Percentiles rank a stretch among this genome's conserved stretches.
Conservation (phyloP, 1,284 basidiomycete genomes). For the Hemileia vastatrix region DNA sequence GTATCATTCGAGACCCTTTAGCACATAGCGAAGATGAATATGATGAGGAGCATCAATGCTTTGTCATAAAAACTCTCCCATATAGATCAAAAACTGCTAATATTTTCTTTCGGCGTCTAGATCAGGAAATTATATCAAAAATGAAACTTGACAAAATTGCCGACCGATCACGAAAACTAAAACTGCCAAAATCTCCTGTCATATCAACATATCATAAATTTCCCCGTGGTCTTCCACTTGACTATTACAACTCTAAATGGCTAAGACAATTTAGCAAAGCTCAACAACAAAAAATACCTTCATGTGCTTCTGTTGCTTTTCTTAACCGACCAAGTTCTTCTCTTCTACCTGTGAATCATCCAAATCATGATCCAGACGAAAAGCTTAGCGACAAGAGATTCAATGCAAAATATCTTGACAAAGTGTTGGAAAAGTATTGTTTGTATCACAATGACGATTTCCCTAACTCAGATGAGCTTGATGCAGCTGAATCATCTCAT, state of each 20-base stretch:
- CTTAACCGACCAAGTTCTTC: neutral
- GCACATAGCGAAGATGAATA: too few species aligned
- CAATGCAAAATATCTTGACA: constrained; percentile 9
- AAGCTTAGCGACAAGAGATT: constrained; percentile 1
- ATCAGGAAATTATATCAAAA: too few species aligned
- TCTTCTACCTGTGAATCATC: neutral
- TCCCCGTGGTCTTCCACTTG: constrained; percentile 5
- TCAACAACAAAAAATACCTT: neutral
- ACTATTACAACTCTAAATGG: constrained; percentile 7
- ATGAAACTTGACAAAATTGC: too few species aligned
- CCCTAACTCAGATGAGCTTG: neutral
- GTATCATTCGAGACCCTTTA: too few species aligned
- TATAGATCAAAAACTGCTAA: too few species aligned
- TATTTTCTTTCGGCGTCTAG: too few species aligned
- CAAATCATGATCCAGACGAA: neutral
- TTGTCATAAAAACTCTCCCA: too few species aligned
- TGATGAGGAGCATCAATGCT: too few species aligned
- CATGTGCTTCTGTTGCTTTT: neutral
- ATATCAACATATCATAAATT: neutral
- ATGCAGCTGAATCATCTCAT: neutral
- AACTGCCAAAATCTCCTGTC: neutral
- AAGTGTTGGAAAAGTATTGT: too few species aligned
- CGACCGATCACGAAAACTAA: too few species aligned
- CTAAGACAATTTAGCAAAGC: neutral
- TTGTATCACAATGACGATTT: neutral